Evolutionary conservation across 2,329 filamentous ascomycete species (phyloP), one percentile per base, ranked within the genome.

Genomic region (Elsinoe batatas): DNA sequence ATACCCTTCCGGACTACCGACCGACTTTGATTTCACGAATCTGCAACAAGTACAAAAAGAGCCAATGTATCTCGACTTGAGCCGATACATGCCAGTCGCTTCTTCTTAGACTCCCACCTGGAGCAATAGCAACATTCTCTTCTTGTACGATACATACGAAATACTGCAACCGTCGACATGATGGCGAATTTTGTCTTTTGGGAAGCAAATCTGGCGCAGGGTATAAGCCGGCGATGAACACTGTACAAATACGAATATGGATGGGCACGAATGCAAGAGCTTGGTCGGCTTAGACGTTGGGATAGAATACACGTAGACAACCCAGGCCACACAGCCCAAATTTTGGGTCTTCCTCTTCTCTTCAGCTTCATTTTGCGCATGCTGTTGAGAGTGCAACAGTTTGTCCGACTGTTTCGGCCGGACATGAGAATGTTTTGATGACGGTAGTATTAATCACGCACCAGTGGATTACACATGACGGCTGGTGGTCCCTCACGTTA

Each of bases 21-120:
- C 36, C 20, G 50, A 59, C 38, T 56, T 56, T n/a, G 53, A 54
- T 43, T 57, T 47, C 44, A 50, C 56, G 17, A 54, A 42, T 37
- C 43, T 40, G 8, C 53, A 54, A 33, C 57, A 58, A n/a, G 49
- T 56, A 36, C 36, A 55, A 56, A 58, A 58, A 53, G 55, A 65
- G 20, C 53, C 53, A 32, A 60, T 65, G 59, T 65, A 68, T 32
- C 36, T 64, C 30, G 65, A 68, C 20, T 64, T 67, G 58, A 63
- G 56, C 53, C 60, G 63, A 49, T 68, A 61, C 58, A 61, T 67
- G 15, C 60, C 61, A 35, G 64, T 65, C 13, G 57, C 54, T 55
- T 60, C 60, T 11, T 63, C 44, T 59, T 20, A n/a, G 10, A 15
- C 13, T 4, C 11, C 18, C 6, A 8, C 37, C 5, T 15, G 8